Conservation (phyloP, 148 eudicot species). For the Vaccinium darrowii region DNA sequence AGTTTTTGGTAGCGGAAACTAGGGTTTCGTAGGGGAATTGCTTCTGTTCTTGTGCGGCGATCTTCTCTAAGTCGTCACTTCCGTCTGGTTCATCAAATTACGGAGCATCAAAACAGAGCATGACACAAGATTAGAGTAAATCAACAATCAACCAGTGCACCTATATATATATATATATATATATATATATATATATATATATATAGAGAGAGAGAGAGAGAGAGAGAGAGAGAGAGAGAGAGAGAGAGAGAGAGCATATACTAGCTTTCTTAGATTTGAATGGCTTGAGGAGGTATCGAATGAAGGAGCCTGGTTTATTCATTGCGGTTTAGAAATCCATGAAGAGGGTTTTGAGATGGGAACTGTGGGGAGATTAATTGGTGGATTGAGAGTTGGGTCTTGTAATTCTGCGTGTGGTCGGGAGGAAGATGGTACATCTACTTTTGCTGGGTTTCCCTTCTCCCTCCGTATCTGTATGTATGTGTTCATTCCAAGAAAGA, state of each 20-base stretch:
- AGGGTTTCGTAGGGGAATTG: slow-evolving; percentile 55
- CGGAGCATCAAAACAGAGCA: slow-evolving; percentile 2
- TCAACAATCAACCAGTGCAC: background rate
- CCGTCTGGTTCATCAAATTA: slow-evolving; percentile 27
- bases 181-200: too few relatives aligned
- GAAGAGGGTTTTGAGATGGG: background rate
- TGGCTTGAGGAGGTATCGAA: slow-evolving; percentile 41
- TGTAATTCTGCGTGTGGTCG: too few relatives aligned
- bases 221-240: background rate
- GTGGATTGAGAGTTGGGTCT: too few relatives aligned
- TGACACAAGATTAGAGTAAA: background rate
- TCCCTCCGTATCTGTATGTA: too few relatives aligned
- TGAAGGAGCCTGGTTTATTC: slow-evolving; percentile 34
- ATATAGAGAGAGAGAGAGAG: background rate
- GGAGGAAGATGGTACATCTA: too few relatives aligned
- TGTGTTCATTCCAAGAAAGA: too few relatives aligned
- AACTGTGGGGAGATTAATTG: too few relatives aligned
- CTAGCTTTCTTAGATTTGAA: slow-evolving; percentile 42
- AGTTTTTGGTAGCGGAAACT: slow-evolving; percentile 66
- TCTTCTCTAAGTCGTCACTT: slow-evolving; percentile 51
- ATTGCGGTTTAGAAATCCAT: slow-evolving; percentile 15
- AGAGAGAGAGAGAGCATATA: too few relatives aligned
- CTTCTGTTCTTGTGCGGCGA: slow-evolving; percentile 82
- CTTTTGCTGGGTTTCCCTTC: too few relatives aligned
- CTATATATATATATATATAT: background rate